Base-by-base conservation (phyloP, 2,329 filamentous ascomycete genomes). In the Penicillium sp. region DNA sequence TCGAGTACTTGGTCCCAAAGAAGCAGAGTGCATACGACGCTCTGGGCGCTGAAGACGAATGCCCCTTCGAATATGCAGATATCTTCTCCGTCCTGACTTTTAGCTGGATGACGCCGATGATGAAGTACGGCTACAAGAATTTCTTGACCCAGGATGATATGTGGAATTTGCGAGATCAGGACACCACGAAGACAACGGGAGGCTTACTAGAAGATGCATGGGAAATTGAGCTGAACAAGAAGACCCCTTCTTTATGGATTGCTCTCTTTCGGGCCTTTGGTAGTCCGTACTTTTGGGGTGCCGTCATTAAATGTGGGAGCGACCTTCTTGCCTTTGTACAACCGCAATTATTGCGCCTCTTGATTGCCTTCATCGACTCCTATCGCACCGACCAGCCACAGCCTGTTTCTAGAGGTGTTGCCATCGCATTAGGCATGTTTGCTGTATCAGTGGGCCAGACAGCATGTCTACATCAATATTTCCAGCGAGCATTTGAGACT, bases 81-180 rank as follows among this genome's bases (percentile, higher is more conserved):
- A 81, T 97, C 52, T 99, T 99, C 75, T 96, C 93, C 3, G 85
- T 90, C 51, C 81, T 99, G 47, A 96, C 93, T 0, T 99, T 99
- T 72, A 87, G 89, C 55, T 99, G 94, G 94, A 97, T 99, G 93
- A 97, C 94, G 0, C 92, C 94, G 0, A 78, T 99, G 83, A 99
- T 99, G 94, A 91, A 86, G 68, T 88, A 88, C 68, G 94, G 94
- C 1, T 97, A 99, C 78, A 90, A 88, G 68, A 85, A 92, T 58
- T 99, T 86, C 71, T 79, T 99, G 60, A 96, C 91, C 1, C 91
- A 97, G 71, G 90, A 97, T 61, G 93, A 99, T 71, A 81, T 99
- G 23, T 99, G 95, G 95, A 93, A 91, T 59, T 79, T 99, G 57
- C 84, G 91, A 42, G 87, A 85, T 66, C 78, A 82, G 58, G 93